Percentiles rank a stretch among this genome's conserved stretches.
Conservation (phyloP, 148 eudicot species). For the Simmondsia chinensis region DNA sequence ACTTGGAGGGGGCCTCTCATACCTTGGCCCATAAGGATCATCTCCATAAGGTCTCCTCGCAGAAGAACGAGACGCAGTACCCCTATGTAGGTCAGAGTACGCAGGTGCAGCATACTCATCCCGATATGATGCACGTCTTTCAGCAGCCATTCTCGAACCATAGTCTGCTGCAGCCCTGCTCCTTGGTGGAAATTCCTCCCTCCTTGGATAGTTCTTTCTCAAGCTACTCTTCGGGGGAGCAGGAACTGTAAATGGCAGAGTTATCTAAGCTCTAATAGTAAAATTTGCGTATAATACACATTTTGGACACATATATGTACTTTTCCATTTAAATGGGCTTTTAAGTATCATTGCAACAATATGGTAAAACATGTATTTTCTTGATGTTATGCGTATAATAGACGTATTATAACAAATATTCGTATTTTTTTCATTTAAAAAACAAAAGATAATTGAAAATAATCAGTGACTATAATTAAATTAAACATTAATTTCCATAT, state of each 20-base stretch:
- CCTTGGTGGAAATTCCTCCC: conserved; percentile 70
- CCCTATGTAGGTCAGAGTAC: conserved; percentile 67
- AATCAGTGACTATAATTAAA: too few species aligned
- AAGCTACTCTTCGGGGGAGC: conserved; percentile 71
- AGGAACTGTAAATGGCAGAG: conserved; percentile 48
- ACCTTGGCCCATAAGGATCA: conserved; percentile 65
- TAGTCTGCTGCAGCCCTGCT: conserved; percentile 68
- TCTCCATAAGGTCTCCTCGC: conserved; percentile 71
- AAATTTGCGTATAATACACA: too few species aligned
- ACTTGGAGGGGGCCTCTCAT: conserved; percentile 77
- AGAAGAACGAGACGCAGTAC: conserved; percentile 44
- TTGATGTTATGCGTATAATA: too few species aligned
- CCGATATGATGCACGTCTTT: conserved; percentile 68
- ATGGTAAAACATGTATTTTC: too few species aligned
- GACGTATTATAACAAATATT: too few species aligned
- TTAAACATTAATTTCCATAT: too few species aligned
- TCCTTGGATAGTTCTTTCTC: conserved; percentile 63
- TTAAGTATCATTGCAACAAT: neutral
- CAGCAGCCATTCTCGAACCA: conserved; percentile 51
- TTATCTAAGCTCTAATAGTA: too few species aligned
- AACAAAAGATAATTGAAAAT: too few species aligned
- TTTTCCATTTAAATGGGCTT: too few species aligned
- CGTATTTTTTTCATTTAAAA: too few species aligned
- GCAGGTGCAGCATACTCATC: conserved; percentile 68
- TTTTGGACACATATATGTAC: too few species aligned